A percentile compares a stretch with the other conserved stretches of the same genome.
These are phyloP conservation scores for Clitopilus passeckerianus DNA, from an alignment of 768 basidiomycete genomes.

Conservation along the genomic window DNA sequence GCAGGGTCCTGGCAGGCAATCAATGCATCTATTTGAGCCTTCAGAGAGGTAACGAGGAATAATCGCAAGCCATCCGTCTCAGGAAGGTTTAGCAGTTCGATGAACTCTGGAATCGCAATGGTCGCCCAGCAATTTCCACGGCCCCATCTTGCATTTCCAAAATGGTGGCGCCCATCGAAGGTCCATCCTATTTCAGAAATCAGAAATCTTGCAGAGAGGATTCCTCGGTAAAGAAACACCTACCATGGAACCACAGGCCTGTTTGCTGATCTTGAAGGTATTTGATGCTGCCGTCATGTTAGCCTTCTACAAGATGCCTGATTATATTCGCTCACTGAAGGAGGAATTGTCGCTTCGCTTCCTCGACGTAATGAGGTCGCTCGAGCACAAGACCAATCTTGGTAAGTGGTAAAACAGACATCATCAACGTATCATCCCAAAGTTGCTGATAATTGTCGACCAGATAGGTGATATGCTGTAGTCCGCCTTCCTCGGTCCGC, in stretches of 20 bases:
- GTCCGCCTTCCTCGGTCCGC: constrained; percentile 37
- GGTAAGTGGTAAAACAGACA: constrained; percentile 50
- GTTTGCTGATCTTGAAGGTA: constrained; percentile 39
- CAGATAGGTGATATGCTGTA: constrained; percentile 45
- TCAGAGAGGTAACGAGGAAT: constrained; percentile 20
- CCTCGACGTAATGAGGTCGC: constrained; percentile 44
- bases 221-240: constrained; percentile 5
- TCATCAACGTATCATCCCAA: constrained; percentile 59
- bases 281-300: constrained; percentile 25
- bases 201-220: background rate
- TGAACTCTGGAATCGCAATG: constrained; percentile 41
- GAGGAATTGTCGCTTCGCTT: constrained; percentile 48
- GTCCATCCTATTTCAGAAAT: constrained; percentile 29
- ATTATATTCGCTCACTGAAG: constrained; percentile 31
- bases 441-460: constrained; percentile 38
- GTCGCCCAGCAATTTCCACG: constrained; percentile 52
- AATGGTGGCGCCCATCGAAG: constrained; percentile 41
- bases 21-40: constrained; percentile 43
- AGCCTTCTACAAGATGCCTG: background rate
- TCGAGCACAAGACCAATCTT: constrained; percentile 53
- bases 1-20: constrained; percentile 36
- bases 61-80: constrained; percentile 33
- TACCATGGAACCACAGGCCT: constrained; percentile 45
- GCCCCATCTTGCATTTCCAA: constrained; percentile 44
- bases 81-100: constrained; percentile 37